A percentile compares a stretch with the other conserved stretches of the same genome.
These are phyloP conservation scores for Sclerotiophoma versabilis DNA, from an alignment of 2,329 filamentous ascomycete species.

Conservation along the genomic window DNA sequence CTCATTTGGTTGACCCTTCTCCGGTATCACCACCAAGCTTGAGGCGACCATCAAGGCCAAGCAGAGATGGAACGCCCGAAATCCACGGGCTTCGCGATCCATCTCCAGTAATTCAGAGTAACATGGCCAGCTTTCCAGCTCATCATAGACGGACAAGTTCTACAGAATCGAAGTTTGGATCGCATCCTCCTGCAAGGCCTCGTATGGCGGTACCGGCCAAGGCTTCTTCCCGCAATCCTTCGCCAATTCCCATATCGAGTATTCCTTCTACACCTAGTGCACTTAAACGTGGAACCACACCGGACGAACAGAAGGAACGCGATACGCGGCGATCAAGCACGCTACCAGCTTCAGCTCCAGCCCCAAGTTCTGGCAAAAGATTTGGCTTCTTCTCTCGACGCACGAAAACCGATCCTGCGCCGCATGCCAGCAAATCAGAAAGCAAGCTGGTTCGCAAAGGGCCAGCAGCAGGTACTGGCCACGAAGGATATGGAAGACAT, in stretches of 20 bases:
- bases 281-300: slow-evolving; percentile 44
- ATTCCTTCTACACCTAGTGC: slow-evolving; percentile 33
- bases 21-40: slow-evolving; percentile 55
- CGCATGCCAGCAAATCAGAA: slow-evolving; percentile 63
- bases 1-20: slow-evolving; percentile 69
- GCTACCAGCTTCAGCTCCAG: slow-evolving; percentile 54
- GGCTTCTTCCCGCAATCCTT: slow-evolving; percentile 48
- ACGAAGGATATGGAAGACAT: slow-evolving; percentile 81
- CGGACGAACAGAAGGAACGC: slow-evolving; percentile 49
- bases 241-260: slow-evolving; percentile 46
- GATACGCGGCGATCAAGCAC: slow-evolving; percentile 43
- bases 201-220: slow-evolving; percentile 39
- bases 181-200: slow-evolving; percentile 24
- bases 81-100: slow-evolving; percentile 54
- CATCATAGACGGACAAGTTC: slow-evolving; percentile 61
- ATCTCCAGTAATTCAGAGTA: slow-evolving; percentile 64
- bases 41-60: slow-evolving; percentile 55
- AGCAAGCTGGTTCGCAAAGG: slow-evolving; percentile 69
- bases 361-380: slow-evolving; percentile 63
- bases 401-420: slow-evolving; percentile 68
- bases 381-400: slow-evolving; percentile 82
- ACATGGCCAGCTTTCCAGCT: slow-evolving; percentile 57
- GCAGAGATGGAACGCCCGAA: slow-evolving; percentile 55
- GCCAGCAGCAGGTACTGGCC: slow-evolving; percentile 88
- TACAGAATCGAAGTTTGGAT: slow-evolving; percentile 49